Conservation (phyloP, 306 rosid species). For the Rosa lucieae region DNA sequence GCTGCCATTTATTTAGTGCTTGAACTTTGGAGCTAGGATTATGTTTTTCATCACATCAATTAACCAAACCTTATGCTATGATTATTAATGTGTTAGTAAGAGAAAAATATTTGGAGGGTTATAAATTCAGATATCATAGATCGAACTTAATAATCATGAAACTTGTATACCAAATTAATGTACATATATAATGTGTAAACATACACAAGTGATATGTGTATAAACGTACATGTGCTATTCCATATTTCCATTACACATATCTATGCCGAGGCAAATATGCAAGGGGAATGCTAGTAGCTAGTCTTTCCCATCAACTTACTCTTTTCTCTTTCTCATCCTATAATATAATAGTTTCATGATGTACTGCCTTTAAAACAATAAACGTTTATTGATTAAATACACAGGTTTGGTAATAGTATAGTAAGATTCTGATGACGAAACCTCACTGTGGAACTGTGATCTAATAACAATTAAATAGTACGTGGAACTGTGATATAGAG, state of each 20-base stretch:
- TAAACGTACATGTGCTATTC: background rate
- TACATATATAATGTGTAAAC: background rate
- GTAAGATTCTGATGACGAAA: background rate
- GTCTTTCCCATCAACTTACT: background rate
- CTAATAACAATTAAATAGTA: no score
- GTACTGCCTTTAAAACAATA: background rate
- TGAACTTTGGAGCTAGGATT: background rate
- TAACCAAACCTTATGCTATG: no score
- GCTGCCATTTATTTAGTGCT: background rate
- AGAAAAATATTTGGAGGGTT: background rate
- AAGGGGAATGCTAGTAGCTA: background rate
- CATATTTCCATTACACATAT: background rate
- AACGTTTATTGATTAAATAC: background rate
- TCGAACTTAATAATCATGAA: background rate
- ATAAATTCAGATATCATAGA: background rate
- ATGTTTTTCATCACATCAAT: background rate
- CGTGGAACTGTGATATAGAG: background rate
- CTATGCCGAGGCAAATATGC: background rate
- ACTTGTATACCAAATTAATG: background rate
- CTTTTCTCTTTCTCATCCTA: background rate
- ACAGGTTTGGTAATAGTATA: background rate
- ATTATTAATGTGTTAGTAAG: no score
- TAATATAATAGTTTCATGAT: background rate
- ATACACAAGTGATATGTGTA: background rate
- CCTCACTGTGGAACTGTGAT: background rate